phyloP scores from a whole-genome alignment of 345 rosid species.

The Odontarrhena argentea region DNA sequence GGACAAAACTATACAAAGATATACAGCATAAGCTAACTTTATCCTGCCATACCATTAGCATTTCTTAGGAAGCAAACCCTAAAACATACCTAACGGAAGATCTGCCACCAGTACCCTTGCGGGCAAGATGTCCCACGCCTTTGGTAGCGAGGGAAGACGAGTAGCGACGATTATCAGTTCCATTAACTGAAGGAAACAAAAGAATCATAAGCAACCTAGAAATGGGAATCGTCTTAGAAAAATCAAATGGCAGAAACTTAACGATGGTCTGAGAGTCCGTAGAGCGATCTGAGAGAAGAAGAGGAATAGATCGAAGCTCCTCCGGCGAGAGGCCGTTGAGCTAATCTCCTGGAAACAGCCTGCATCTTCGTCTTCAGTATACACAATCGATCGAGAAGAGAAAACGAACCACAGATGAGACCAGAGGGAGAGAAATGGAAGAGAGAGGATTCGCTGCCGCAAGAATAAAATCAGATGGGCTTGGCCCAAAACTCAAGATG shows the following conservation, averaged over 20 bases:
- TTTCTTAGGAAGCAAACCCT: not conserved
- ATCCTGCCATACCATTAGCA: conserved; percentile 7
- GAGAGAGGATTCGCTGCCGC: conserved; percentile 3
- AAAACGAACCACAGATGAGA: conserved; percentile 17
- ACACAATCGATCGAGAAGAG: conserved; percentile 26
- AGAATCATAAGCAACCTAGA: conserved; percentile 23
- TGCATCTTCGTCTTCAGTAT: conserved; percentile 59
- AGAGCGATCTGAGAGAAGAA: conserved; percentile 53
- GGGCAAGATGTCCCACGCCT: conserved; percentile 81
- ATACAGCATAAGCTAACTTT: not conserved
- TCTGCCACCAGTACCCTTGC: conserved; percentile 99
- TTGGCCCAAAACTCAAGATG: not conserved
- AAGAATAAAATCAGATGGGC: conserved; percentile 19
- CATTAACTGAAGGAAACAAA: conserved; percentile 48
- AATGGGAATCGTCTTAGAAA: not conserved
- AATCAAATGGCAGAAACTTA: conserved; percentile 29
- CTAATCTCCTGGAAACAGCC: conserved; percentile 63
- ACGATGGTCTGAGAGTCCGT: conserved; percentile 61
- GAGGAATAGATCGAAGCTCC: conserved; percentile 43
- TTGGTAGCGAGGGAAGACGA: conserved; percentile 67
- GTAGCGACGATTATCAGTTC: conserved; percentile 60
- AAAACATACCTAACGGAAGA: conserved; percentile 82
- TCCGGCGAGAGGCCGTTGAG: conserved; percentile 54
- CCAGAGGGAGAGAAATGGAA: conserved; percentile 24
- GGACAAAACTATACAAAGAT: conserved; percentile 14